Evolutionary conservation across 2,329 filamentous ascomycete species (phyloP).

Genomic region (Phialocephala subalpina): DNA sequence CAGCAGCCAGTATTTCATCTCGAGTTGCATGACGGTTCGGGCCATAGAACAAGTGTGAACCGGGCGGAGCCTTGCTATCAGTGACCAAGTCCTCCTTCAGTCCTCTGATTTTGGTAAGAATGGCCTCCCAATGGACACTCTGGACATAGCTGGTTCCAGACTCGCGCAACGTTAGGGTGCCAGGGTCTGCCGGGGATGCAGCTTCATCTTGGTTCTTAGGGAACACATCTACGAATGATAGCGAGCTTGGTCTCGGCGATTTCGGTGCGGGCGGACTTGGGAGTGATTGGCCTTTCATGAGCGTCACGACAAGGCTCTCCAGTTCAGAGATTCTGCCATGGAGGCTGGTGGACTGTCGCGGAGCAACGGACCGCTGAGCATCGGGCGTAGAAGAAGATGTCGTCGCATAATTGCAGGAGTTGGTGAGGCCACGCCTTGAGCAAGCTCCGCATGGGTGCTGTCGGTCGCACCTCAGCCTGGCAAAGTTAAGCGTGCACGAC

Average conservation of each 20-base stretch:
- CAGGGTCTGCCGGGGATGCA: constrained; percentile 37
- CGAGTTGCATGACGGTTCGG: constrained; percentile 37
- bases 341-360: constrained; percentile 41
- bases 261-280: constrained; percentile 32
- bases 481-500: constrained; percentile 32
- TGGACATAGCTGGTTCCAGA: constrained; percentile 43
- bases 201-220: constrained; percentile 35
- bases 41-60: constrained; percentile 41
- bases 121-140: constrained; percentile 43
- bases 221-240: constrained; percentile 33
- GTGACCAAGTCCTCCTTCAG: constrained; percentile 37
- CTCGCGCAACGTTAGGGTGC: constrained; percentile 38
- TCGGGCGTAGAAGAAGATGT: constrained; percentile 34
- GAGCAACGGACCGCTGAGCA: constrained; percentile 35
- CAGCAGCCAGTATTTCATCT: constrained; percentile 42
- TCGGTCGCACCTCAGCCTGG: constrained; percentile 42
- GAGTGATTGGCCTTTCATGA: constrained; percentile 36
- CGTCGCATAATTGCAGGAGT: constrained; percentile 40
- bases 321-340: constrained; percentile 40
- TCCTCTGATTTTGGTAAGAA: constrained; percentile 42
- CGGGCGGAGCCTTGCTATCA: constrained; percentile 32
- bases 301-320: constrained; percentile 38
- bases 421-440: constrained; percentile 36
- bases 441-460: constrained; percentile 42
- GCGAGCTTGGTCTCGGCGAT: constrained; percentile 31